Conservation (phyloP, 23 red algal genomes). For the Gracilariopsis chorda region DNA sequence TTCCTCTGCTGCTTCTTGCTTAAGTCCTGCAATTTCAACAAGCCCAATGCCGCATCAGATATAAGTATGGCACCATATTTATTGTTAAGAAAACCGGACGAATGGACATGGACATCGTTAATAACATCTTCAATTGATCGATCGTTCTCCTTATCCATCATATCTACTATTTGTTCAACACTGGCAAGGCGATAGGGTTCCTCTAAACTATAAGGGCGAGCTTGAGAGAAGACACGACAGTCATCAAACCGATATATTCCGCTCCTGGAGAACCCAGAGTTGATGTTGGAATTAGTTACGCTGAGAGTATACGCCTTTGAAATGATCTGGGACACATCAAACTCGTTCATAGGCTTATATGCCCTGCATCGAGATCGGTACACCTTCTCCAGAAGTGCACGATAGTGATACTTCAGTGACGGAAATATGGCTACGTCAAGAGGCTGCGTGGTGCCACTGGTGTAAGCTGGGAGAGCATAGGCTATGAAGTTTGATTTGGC, state of each 20-base stretch:
- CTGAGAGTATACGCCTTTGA: neutral
- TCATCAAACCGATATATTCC: neutral
- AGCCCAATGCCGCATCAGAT: neutral
- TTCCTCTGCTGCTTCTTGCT: neutral
- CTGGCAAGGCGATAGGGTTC: neutral
- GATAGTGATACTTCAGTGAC: neutral
- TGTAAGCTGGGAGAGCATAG: constrained; percentile 40
- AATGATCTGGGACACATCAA: neutral
- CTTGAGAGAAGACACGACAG: neutral
- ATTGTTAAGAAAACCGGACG: neutral
- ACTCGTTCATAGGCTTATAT: neutral
- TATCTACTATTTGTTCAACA: neutral
- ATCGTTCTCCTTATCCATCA: neutral
- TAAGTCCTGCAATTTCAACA: neutral
- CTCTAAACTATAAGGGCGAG: neutral
- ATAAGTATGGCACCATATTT: neutral
- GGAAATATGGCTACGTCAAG: constrained; percentile 25
- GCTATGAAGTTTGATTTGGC: neutral
- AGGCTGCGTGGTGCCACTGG: constrained; percentile 15
- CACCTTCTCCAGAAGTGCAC: neutral
- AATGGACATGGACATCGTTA: neutral
- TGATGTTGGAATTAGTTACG: neutral
- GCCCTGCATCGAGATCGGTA: neutral
- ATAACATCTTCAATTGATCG: neutral
- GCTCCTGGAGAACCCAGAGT: neutral